Evolutionary conservation across 2,329 filamentous ascomycete species (phyloP).

Genomic region (Aspergillus fischeri): DNA sequence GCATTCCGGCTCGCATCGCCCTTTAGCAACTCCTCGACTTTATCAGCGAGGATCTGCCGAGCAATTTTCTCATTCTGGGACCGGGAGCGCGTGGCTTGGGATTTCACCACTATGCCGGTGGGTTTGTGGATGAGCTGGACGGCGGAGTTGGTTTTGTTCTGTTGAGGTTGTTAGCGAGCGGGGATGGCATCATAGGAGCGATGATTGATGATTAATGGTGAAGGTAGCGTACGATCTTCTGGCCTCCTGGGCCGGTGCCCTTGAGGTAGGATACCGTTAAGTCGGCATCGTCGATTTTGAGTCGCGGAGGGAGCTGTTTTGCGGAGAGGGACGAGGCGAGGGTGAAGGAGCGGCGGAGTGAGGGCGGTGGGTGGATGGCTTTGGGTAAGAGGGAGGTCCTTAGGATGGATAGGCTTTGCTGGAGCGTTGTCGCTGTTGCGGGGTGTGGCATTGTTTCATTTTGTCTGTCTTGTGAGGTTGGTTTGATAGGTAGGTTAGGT

Average conservation of each 20-base stretch:
- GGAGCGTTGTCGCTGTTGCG: not conserved
- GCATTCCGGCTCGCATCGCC: slow-evolving; percentile 70
- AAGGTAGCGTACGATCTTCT: slow-evolving; percentile 70
- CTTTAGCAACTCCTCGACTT: slow-evolving; percentile 68
- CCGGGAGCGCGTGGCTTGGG: slow-evolving; percentile 82
- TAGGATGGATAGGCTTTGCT: slow-evolving; percentile 3
- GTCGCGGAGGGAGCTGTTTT: slow-evolving; percentile 71
- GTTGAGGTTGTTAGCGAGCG: slow-evolving; percentile 1
- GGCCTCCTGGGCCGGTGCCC: slow-evolving; percentile 86
- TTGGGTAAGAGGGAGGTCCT: not conserved
- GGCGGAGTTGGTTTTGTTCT: slow-evolving; percentile 94
- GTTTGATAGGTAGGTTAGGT: not conserved
- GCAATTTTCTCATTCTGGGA: slow-evolving; percentile 85
- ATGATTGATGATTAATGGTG: not conserved
- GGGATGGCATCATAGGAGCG: not conserved
- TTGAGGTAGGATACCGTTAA: slow-evolving; percentile 84
- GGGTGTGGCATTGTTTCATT: not conserved
- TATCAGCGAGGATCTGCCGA: slow-evolving; percentile 69
- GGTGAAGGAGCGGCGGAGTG: slow-evolving; percentile 19
- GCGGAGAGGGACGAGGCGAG: slow-evolving; percentile 20
- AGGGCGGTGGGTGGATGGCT: not conserved
- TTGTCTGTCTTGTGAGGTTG: not conserved
- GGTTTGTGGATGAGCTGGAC: slow-evolving; percentile 89
- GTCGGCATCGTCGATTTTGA: slow-evolving; percentile 70
- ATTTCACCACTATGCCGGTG: slow-evolving; percentile 90